Conservation (phyloP, 1,284 basidiomycete genomes). For the Bjerkandera adusta region DNA sequence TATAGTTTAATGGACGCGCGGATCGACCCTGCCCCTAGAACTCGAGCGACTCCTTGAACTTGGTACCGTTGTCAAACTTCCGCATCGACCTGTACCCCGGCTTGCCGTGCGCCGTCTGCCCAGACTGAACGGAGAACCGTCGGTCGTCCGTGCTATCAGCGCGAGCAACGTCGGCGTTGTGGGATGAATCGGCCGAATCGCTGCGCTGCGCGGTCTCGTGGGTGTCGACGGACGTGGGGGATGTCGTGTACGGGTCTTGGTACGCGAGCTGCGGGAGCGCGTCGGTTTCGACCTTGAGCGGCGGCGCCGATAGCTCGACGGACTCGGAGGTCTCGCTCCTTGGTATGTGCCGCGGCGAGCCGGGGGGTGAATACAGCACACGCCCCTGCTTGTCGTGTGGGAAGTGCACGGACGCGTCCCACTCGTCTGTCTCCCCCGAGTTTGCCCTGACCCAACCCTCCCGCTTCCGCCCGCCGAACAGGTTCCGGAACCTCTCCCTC, state of each 20-base stretch:
- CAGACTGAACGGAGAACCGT: too few species aligned
- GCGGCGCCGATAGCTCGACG: constrained; percentile 12
- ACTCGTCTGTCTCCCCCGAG: constrained; percentile 26
- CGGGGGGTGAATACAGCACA: not conserved
- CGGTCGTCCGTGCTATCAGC: not conserved
- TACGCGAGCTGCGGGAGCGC: constrained; percentile 8
- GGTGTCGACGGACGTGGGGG: constrained; percentile 17
- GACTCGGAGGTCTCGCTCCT: constrained; percentile 17
- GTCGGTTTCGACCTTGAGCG: constrained; percentile 3
- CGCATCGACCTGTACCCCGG: constrained; percentile 20
- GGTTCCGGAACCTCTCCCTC: constrained; percentile 24
- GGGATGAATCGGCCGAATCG: not conserved
- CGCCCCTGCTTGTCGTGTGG: not conserved
- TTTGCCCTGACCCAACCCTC: constrained; percentile 28
- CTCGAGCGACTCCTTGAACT: constrained; percentile 27
- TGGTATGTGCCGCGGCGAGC: constrained; percentile 1
- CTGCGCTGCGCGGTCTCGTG: not conserved
- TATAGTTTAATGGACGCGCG: too few species aligned
- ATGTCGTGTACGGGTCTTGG: constrained; percentile 19
- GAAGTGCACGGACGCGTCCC: constrained; percentile 27
- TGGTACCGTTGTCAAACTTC: constrained; percentile 31
- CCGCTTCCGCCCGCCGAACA: constrained; percentile 20
- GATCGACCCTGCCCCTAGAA: too few species aligned
- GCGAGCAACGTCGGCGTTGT: not conserved
- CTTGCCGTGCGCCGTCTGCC: too few species aligned